phyloP scores from a whole-genome alignment of 352 stramenopile genomes.

The Phytopythium montanum region DNA sequence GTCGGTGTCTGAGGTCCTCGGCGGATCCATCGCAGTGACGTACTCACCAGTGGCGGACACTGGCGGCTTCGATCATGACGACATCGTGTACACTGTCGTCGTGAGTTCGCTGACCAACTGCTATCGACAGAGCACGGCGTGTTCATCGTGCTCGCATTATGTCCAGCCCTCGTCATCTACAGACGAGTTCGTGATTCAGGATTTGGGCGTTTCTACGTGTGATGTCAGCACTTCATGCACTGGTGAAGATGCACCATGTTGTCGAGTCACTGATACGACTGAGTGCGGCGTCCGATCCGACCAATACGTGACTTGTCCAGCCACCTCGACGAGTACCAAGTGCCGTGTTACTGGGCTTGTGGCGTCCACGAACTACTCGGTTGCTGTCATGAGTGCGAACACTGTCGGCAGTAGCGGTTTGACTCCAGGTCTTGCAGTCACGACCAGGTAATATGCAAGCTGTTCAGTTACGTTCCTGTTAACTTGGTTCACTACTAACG shows the following conservation, averaged over 20 bases:
- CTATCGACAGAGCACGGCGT: conserved; percentile 4
- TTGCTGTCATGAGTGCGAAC: conserved; percentile 30
- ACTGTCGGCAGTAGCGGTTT: conserved; percentile 24
- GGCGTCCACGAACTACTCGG: conserved; percentile 22
- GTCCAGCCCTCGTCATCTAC: not conserved
- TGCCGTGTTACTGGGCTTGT: conserved; percentile 28
- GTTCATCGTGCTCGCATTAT: not conserved
- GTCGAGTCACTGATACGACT: conserved; percentile 4
- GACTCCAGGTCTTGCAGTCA: conserved; percentile 11
- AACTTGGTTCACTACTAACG: too few species aligned
- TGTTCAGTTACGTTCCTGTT: too few species aligned
- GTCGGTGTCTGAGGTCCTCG: conserved; percentile 13
- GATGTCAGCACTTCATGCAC: conserved; percentile 5
- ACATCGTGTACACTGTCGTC: conserved; percentile 18
- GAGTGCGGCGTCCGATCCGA: conserved; percentile 20
- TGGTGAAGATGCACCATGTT: conserved; percentile 16
- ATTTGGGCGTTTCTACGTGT: conserved; percentile 9
- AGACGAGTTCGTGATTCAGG: not conserved
- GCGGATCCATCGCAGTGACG: conserved; percentile 24
- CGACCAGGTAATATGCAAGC: conserved; percentile 18
- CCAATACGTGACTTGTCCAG: conserved; percentile 13
- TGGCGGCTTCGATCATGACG: conserved; percentile 19
- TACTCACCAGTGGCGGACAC: conserved; percentile 20
- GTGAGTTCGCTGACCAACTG: conserved; percentile 25
- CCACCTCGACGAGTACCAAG: not conserved